phyloP scores from a whole-genome alignment of 148 eudicot species.

The Amaranthus cruentus region DNA sequence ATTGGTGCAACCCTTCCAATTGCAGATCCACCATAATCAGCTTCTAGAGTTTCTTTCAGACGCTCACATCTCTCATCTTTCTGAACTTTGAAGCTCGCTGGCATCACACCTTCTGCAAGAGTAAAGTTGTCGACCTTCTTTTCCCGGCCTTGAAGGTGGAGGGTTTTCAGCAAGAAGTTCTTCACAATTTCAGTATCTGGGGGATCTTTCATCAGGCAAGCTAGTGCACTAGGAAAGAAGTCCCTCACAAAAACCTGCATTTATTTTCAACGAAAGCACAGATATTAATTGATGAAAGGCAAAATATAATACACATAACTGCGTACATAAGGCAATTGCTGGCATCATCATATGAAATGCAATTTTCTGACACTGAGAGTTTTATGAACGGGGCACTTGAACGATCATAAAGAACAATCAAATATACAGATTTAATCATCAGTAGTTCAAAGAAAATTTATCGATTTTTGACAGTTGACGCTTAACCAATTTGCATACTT shows the following conservation, averaged over 20 bases:
- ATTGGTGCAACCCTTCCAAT: slow-evolving; percentile 83
- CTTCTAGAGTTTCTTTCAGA: slow-evolving; percentile 37
- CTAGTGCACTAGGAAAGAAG: slow-evolving; percentile 61
- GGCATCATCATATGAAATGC: too few relatives aligned
- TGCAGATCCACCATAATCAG: slow-evolving; percentile 64
- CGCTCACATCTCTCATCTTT: slow-evolving; percentile 17
- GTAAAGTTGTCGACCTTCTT: slow-evolving; percentile 53
- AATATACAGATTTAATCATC: neutral
- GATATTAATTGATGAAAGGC: neutral
- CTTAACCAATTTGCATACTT: too few relatives aligned
- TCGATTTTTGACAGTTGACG: too few relatives aligned
- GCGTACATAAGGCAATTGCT: neutral
- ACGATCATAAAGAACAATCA: neutral
- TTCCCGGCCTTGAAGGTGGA: slow-evolving; percentile 56
- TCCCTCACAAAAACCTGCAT: slow-evolving; percentile 70
- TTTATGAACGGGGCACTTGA: neutral
- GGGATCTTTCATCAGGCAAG: slow-evolving; percentile 54
- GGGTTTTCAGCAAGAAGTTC: slow-evolving; percentile 56
- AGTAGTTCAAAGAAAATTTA: neutral
- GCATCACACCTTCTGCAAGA: slow-evolving; percentile 76
- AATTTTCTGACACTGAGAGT: neutral
- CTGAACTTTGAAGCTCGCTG: slow-evolving; percentile 61
- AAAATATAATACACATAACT: neutral
- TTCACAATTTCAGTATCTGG: slow-evolving; percentile 56
- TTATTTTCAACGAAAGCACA: neutral